Percentiles rank a stretch among this genome's conserved stretches.
These are phyloP conservation scores for Naganishia vaughanmartiniae DNA, from an alignment of 768 basidiomycete genomes.

Conservation along the genomic window DNA sequence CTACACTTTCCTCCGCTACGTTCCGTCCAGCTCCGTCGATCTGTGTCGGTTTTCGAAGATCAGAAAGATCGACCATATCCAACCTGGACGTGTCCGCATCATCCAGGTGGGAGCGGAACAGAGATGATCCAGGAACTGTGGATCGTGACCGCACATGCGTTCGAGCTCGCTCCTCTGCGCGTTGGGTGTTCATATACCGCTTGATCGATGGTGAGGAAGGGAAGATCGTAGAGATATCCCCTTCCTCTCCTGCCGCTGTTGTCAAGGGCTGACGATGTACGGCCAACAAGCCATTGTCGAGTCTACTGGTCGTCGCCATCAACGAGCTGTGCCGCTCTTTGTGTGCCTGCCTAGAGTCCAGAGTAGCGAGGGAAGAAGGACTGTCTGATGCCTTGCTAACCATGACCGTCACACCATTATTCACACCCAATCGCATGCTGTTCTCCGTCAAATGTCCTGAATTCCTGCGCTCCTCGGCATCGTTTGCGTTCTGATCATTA, in stretches of 20 bases:
- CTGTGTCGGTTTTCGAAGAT: neutral
- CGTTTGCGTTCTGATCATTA: no score
- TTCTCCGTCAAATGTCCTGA: no score
- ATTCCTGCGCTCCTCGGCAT: no score
- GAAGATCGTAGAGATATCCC: constrained; percentile 7
- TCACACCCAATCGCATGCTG: no score
- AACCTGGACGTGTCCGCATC: neutral
- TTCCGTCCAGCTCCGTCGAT: neutral
- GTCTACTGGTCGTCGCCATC: neutral
- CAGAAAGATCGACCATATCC: constrained; percentile 5
- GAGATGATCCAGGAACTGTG: neutral
- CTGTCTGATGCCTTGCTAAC: constrained; percentile 4
- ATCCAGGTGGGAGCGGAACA: neutral
- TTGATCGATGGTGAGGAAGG: constrained; percentile 20
- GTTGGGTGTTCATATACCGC: constrained; percentile 12
- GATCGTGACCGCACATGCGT: neutral
- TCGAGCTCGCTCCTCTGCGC: neutral
- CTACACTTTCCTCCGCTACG: neutral
- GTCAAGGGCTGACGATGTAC: neutral
- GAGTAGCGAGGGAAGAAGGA: no score
- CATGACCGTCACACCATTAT: neutral
- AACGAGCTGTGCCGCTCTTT: neutral
- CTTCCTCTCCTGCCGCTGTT: neutral
- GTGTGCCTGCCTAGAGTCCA: no score
- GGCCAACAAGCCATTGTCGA: neutral